Percentiles rank a stretch among this genome's conserved stretches.
These are phyloP conservation scores for Skeletonema tropicum DNA, from an alignment of 108 stramenopile species.

Conservation along the genomic window DNA sequence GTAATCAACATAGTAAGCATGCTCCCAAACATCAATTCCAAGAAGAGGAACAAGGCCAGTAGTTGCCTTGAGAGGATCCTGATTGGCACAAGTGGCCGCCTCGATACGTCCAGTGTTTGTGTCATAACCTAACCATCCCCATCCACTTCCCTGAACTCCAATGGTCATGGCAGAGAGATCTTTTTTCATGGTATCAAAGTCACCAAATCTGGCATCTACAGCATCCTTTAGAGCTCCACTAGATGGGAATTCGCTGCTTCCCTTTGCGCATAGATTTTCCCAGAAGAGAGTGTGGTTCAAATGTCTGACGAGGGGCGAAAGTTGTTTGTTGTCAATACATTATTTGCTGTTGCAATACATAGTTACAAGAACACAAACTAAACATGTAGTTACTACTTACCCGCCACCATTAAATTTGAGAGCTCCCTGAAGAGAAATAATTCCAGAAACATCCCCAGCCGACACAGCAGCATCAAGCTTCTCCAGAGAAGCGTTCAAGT, in stretches of 20 bases:
- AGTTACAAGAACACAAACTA: neutral
- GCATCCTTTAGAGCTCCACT: constrained; percentile 64
- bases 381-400: constrained; percentile 42
- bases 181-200: constrained; percentile 81
- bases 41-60: constrained; percentile 97
- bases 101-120: constrained; percentile 74
- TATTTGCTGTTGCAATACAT: neutral
- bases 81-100: constrained; percentile 90
- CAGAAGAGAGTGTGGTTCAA: constrained; percentile 98
- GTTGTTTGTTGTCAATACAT: neutral
- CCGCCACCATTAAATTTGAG: constrained; percentile 99
- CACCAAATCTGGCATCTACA: constrained; percentile 85
- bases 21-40: constrained; percentile 98
- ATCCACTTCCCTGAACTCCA: constrained; percentile 97
- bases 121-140: constrained; percentile 99
- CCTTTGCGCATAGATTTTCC: constrained; percentile 88
- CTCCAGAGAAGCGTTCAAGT: constrained; percentile 88
- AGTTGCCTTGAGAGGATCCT: constrained; percentile 97
- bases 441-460: constrained; percentile 74
- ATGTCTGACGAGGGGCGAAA: neutral
- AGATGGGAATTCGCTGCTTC: constrained; percentile 37
- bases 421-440: constrained; percentile 81
- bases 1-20: constrained; percentile 93
- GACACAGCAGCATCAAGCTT: constrained; percentile 83
- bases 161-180: constrained; percentile 78